These are phyloP conservation scores for Zizania palustris DNA, from an alignment of 202 grass and related monocot species.

Conservation along the genomic window DNA sequence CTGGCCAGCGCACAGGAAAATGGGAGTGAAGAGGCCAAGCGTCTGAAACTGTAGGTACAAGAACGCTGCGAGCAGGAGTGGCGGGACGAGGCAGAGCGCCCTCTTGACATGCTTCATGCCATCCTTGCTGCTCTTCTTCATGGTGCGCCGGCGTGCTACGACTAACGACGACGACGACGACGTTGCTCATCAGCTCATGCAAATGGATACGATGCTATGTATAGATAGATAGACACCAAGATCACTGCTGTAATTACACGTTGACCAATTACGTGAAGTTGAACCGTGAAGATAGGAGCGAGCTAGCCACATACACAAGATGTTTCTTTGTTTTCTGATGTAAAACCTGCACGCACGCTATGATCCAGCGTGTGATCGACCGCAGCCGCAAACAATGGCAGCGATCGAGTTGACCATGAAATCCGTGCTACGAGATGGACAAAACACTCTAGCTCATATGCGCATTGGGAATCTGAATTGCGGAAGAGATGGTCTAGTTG, in stretches of 20 bases:
- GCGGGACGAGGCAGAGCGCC: constrained; percentile 31
- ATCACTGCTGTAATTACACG: neutral
- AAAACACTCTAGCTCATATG: neutral
- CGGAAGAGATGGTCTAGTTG: neutral
- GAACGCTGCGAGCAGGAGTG: constrained; percentile 8
- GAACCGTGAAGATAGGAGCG: neutral
- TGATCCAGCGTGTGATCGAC: neutral
- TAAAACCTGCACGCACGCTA: neutral
- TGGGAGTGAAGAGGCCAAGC: constrained; percentile 16
- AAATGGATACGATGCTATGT: neutral
- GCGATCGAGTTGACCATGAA: neutral
- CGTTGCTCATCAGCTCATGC: neutral
- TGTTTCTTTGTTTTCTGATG: neutral
- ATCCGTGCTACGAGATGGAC: neutral
- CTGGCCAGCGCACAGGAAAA: neutral
- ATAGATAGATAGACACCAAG: neutral
- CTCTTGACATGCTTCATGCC: constrained; percentile 14
- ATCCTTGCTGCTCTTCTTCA: neutral
- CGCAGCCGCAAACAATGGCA: constrained; percentile 1
- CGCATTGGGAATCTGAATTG: neutral
- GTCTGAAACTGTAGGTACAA: constrained; percentile 25
- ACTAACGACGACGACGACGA: neutral
- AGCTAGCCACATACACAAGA: neutral
- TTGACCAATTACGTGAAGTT: neutral
- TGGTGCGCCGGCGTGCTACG: neutral